Evolutionary conservation across 2,329 filamentous ascomycete species (phyloP).

Genomic region (Aspergillus sp.): DNA sequence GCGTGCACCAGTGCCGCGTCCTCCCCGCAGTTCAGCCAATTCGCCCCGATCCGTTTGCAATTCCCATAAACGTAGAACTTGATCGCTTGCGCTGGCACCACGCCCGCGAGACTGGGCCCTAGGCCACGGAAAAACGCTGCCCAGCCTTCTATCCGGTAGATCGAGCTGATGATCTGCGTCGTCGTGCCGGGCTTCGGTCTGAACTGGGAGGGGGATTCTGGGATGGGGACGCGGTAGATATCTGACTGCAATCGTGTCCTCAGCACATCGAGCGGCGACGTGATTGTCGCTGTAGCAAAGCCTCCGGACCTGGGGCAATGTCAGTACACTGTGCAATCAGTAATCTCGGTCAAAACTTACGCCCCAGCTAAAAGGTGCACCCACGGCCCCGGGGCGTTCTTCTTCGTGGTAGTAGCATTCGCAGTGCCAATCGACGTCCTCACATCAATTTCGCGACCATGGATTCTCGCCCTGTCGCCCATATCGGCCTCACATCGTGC

Average conservation of each 20-base stretch:
- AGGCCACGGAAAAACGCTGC: constrained; percentile 30
- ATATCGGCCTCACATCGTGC: background rate
- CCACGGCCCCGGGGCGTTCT: background rate
- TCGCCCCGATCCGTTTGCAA: constrained; percentile 27
- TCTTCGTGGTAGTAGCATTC: background rate
- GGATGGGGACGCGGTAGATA: background rate
- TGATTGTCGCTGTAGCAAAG: background rate
- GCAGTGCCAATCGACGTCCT: background rate
- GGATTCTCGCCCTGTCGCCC: background rate
- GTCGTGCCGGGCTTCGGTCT: background rate
- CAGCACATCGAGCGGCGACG: background rate
- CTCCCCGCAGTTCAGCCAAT: constrained; percentile 20
- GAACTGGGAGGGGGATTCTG: background rate
- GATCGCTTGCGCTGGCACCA: constrained; percentile 32
- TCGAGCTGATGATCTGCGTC: constrained; percentile 12
- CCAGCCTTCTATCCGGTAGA: constrained; percentile 32
- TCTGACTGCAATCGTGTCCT: background rate
- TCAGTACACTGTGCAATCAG: background rate
- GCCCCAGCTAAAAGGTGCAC: constrained; percentile 1
- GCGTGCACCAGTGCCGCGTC: constrained; percentile 27
- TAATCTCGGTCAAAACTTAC: background rate
- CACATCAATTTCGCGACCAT: background rate
- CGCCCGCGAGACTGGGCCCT: constrained; percentile 31
- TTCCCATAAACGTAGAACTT: constrained; percentile 35
- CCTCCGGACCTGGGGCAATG: background rate